phyloP scores from a whole-genome alignment of 768 basidiomycete species.

The Leucosporidium creatinivorum region DNA sequence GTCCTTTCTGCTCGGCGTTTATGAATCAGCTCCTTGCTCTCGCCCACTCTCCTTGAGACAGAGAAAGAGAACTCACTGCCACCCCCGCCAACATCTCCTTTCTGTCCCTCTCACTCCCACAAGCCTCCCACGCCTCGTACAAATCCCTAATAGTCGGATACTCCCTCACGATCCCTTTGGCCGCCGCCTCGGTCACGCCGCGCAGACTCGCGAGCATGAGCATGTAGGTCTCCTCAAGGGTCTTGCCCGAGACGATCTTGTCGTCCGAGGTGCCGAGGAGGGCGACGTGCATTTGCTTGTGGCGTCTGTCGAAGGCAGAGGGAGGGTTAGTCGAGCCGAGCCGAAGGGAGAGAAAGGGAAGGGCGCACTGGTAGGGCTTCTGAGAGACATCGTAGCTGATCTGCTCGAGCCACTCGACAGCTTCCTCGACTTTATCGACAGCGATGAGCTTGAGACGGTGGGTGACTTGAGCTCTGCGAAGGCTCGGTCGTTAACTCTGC shows the following conservation, averaged over 20 bases:
- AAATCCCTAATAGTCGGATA: slow-evolving; percentile 33
- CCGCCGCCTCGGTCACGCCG: slow-evolving; percentile 27
- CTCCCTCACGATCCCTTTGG: slow-evolving; percentile 28
- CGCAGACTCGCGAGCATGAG: slow-evolving; percentile 34
- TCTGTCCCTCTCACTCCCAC: slow-evolving; percentile 9
- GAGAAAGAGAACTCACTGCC: slow-evolving; percentile 12
- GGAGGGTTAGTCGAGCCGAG: background rate
- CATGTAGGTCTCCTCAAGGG: slow-evolving; percentile 33
- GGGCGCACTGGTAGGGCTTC: slow-evolving; percentile 38
- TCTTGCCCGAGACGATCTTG: slow-evolving; percentile 24
- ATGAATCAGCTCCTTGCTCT: background rate
- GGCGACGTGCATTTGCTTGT: slow-evolving; percentile 16
- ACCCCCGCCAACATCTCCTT: slow-evolving; percentile 26
- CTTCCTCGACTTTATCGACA: slow-evolving; percentile 19
- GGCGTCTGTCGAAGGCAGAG: slow-evolving; percentile 3
- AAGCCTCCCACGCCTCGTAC: slow-evolving; percentile 21
- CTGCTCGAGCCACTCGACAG: slow-evolving; percentile 32
- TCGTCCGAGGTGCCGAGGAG: slow-evolving; percentile 22
- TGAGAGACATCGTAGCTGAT: slow-evolving; percentile 25
- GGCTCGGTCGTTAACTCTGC: background rate
- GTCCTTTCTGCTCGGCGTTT: slow-evolving; percentile 14
- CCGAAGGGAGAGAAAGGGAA: background rate
- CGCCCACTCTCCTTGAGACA: background rate
- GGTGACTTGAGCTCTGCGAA: slow-evolving; percentile 15
- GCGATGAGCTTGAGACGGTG: slow-evolving; percentile 21